Evolutionary conservation across 345 rosid genomes (phyloP), one percentile per base, ranked within the genome.

Genomic region (Gossypium longicalyx): DNA sequence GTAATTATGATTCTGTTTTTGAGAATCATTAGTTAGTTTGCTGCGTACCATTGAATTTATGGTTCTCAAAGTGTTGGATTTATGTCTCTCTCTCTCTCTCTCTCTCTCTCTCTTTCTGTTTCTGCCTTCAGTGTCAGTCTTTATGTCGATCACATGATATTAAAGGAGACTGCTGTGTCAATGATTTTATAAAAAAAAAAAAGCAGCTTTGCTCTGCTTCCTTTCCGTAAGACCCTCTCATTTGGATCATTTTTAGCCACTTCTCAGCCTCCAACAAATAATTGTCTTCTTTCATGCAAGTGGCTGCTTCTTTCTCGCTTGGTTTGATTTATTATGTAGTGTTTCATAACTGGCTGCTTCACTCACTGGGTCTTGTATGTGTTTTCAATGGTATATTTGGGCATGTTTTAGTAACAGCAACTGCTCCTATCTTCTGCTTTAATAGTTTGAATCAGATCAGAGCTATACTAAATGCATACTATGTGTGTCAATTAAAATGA

Each of bases 221-320:
- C 82, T 83, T 81, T 80, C 53, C 71, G 71, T 82, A 80, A 80
- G 80, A 65, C 41, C 80, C 82, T 75, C 77, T 77, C 77, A 78
- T 72, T 76, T 74, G 51, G 45, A 71, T 11, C 78, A 80, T 64
- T 77, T 17, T 80, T 78, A 82, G 81, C 79, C 77, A 76, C 77
- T 77, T 80, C 76, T 73, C 44, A 80, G 81, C 64, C 72, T 80
- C 68, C 66, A 77, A 82, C 76, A 78, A 83, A 86, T 82, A 83
- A 86, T 34, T 80, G 83, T 73, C 82, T 86, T 71, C 72, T 73
- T 81, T 77, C 25, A 78, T 71, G 80, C 72, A 83, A 78, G 74
- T 76, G 76, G 83, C 41, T 61, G 25, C 59, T 56, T 54, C 54
- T 51, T 51, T 51, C 54, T 34, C 41, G 5, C 19, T 51, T 16